Evolutionary conservation across 345 rosid species (phyloP), one percentile per base, ranked within the genome.

Genomic region (Nephelium lappaceum): DNA sequence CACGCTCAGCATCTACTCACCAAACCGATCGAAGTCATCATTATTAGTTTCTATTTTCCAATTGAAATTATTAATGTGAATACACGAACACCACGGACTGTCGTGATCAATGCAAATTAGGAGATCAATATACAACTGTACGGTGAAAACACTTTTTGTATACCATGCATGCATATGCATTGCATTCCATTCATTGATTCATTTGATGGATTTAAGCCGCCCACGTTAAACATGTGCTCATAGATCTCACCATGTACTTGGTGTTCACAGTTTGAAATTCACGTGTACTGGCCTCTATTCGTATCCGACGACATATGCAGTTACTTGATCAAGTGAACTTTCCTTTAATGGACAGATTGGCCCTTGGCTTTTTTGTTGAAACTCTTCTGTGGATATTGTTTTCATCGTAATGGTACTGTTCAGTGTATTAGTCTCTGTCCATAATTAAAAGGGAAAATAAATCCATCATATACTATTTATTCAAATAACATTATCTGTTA

Each of bases 171-270:
- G 62, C 62, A 57, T 57, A 57, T 57, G 19, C 62, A 57, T 57
- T 18, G 0, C 8, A 49, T 11, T 49, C 14, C 55, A 49, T 49
- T 57, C 11, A 45, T 6, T 45, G 8, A 6, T 45, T 58, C 11
- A 60, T 60, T 60, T 60, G 14, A 36, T 55, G 0, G 10, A 72
- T n/a, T n/a, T n/a, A n/a, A 63, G 78, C 78, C 31, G 78, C 78
- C 78, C 78, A 74, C 67, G 66, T 10, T 45, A 74, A 45, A 16
- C 78, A 74, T 47, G 43, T 64, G 70, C 12, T 16, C 0, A 1
- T n/a, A 18, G 2, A 38, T 8, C 1, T 16, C n/a, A 49, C 55
- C 14, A 21, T 58, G 21, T 58, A 58, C 21, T n/a, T 9, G 15
- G 14, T 11, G 42, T 11, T 43, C 53, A 24, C 63, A 10, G 23